Evolutionary conservation across 208 protist species (phyloP).

Genomic region (Leishmania lainsoni): DNA sequence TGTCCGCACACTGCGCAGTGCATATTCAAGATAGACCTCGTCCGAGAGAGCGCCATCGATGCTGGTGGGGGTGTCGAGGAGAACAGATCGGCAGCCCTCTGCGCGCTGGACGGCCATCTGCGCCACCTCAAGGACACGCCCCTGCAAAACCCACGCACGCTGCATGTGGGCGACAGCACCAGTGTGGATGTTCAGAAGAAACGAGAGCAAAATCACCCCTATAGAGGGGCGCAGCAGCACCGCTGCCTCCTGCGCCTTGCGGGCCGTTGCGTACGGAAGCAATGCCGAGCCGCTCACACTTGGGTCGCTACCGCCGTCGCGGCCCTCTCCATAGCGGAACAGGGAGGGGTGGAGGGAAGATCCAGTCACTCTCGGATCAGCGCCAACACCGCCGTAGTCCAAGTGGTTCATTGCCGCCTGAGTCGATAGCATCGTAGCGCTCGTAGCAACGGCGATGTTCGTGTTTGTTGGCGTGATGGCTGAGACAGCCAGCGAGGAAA

Average conservation of each 20-base stretch:
- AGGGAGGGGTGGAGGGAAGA: not conserved
- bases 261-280: constrained; percentile 35
- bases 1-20: constrained; percentile 45
- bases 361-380: not conserved
- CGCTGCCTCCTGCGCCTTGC: constrained; percentile 35
- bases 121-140: constrained; percentile 28
- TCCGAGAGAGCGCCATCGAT: constrained; percentile 70
- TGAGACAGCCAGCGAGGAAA: constrained; percentile 24
- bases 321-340: not conserved
- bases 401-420: not conserved
- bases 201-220: constrained; percentile 49
- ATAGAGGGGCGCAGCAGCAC: constrained; percentile 60
- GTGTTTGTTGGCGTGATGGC: constrained; percentile 23
- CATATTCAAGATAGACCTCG: constrained; percentile 75
- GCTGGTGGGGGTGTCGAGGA: constrained; percentile 65
- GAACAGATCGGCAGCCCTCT: constrained; percentile 41
- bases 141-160: constrained; percentile 38
- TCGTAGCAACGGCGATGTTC: constrained; percentile 4
- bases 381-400: not conserved
- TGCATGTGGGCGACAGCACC: constrained; percentile 23
- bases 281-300: constrained; percentile 11
- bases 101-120: constrained; percentile 40
- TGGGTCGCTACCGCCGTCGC: not conserved
- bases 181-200: constrained; percentile 49
- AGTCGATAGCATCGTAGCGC: constrained; percentile 17